Base-by-base conservation (phyloP, 345 rosid species). In the Durio zibethinus region DNA sequence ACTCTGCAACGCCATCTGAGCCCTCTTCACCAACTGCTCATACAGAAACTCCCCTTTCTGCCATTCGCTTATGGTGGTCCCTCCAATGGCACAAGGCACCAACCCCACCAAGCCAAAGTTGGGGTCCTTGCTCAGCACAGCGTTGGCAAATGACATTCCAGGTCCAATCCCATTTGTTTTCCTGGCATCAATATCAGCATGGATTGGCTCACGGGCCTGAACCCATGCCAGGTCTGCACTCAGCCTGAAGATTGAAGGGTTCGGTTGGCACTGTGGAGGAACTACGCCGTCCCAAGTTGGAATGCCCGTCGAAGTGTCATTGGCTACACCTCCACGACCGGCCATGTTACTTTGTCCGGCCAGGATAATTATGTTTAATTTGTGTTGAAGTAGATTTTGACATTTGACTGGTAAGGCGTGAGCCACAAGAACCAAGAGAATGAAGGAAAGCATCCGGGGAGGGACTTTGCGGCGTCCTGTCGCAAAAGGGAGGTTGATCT, bases 261-360 rank as follows among this genome's bases (percentile, higher is more conserved):
- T 86, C 10, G 91, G 83, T 20, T 78, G 78, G 79, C 91, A 90
- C 72, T 95, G 91, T 0, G 80, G 86, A 0, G 98, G 98, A 36
- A 93, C 60, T 2, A 92, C 56, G 0, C 92, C 90, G 78, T 95
- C 99, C 99, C 99, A 95, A 18, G 62, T 54, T 35, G 76, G 18
- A 20, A 56, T 59, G 45, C 84, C 81, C 0, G 83, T 83, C 11
- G 35, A 40, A 61, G 86, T 85, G 84, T 84, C 76, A 80, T 83
- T 89, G 60, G 72, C 25, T 1, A 93, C 93, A 1, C 97, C 94
- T 10, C 98, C 99, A 9, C 92, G 90, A 21, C 99, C 97, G 4
- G 93, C 93, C 96, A 92, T 95, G 90, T 95, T 95, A 90, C 99
- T 95, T 78, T 95, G 99, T 11, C 99, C 89, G 16, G 94, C 94